phyloP scores from a whole-genome alignment of 768 basidiomycete genomes.

The Hemileccinum rubropunctum region DNA sequence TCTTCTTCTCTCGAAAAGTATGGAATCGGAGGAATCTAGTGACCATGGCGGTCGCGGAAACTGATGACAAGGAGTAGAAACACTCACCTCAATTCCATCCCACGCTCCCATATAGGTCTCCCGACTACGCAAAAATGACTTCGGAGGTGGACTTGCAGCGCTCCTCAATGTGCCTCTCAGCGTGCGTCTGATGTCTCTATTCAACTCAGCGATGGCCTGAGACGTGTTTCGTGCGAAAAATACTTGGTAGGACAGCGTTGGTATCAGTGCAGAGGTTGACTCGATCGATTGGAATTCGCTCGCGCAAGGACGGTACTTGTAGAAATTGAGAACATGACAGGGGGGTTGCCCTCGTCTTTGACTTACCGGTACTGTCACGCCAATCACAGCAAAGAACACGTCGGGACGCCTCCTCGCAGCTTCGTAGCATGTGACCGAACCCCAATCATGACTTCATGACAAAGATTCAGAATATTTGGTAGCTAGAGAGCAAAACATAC shows the following conservation, averaged over 20 bases:
- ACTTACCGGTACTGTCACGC: conserved; percentile 57
- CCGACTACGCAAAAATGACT: conserved; percentile 47
- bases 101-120: conserved; percentile 55
- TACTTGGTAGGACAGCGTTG: conserved; percentile 59
- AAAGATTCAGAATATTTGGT: neutral
- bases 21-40: conserved; percentile 56
- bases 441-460: conserved; percentile 70
- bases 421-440: conserved; percentile 63
- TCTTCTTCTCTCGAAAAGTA: conserved; percentile 64
- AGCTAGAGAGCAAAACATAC: conserved; percentile 31
- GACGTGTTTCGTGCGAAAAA: conserved; percentile 55
- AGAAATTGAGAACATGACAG: neutral
- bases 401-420: conserved; percentile 68
- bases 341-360: neutral
- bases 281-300: too few species aligned
- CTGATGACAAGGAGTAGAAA: neutral
- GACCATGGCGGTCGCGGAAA: neutral
- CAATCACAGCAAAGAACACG: conserved; percentile 55
- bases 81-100: conserved; percentile 30
- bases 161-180: conserved; percentile 56
- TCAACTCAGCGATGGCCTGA: conserved; percentile 50
- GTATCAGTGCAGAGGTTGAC: conserved; percentile 39
- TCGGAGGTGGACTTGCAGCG: conserved; percentile 55
- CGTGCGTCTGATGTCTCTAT: conserved; percentile 53
- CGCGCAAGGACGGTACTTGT: conserved; percentile 58